Evolutionary conservation across 2,329 filamentous ascomycete genomes (phyloP).

Genomic region (Phaeosphaeriaceae sp.): DNA sequence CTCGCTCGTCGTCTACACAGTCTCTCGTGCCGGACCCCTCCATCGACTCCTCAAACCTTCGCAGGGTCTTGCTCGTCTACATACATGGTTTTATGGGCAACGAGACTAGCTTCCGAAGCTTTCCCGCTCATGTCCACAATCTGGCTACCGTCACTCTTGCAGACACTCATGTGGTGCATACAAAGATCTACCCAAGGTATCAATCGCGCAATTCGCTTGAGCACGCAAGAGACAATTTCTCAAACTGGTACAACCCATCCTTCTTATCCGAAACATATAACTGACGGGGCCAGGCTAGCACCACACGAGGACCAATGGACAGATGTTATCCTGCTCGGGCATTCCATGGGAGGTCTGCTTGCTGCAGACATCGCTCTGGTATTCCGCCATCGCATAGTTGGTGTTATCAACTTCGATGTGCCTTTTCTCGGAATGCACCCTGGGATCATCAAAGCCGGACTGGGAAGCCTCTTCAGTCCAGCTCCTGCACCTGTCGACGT

Average conservation of each 20-base stretch:
- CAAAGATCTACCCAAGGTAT: slow-evolving; percentile 84
- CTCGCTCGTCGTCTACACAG: slow-evolving; percentile 55
- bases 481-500: slow-evolving; percentile 39
- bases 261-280: background rate
- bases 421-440: slow-evolving; percentile 90
- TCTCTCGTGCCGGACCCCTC: slow-evolving; percentile 52
- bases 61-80: slow-evolving; percentile 77
- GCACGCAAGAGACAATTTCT: slow-evolving; percentile 82
- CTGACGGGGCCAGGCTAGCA: slow-evolving; percentile 61
- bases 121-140: slow-evolving; percentile 86
- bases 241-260: slow-evolving; percentile 64
- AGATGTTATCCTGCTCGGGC: slow-evolving; percentile 83
- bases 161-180: slow-evolving; percentile 81
- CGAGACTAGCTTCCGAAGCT: slow-evolving; percentile 84
- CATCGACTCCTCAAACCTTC: slow-evolving; percentile 41
- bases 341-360: slow-evolving; percentile 88
- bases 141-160: slow-evolving; percentile 70
- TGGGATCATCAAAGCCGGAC: slow-evolving; percentile 81
- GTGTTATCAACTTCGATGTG: slow-evolving; percentile 82
- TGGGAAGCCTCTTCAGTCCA: slow-evolving; percentile 76
- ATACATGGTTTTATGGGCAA: slow-evolving; percentile 92
- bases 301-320: slow-evolving; percentile 77
- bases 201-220: slow-evolving; percentile 76
- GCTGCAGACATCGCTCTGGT: slow-evolving; percentile 79
- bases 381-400: slow-evolving; percentile 78